Base-by-base conservation (phyloP, 371 early-diverging fungal genomes). In the Mortierella polycephala region DNA sequence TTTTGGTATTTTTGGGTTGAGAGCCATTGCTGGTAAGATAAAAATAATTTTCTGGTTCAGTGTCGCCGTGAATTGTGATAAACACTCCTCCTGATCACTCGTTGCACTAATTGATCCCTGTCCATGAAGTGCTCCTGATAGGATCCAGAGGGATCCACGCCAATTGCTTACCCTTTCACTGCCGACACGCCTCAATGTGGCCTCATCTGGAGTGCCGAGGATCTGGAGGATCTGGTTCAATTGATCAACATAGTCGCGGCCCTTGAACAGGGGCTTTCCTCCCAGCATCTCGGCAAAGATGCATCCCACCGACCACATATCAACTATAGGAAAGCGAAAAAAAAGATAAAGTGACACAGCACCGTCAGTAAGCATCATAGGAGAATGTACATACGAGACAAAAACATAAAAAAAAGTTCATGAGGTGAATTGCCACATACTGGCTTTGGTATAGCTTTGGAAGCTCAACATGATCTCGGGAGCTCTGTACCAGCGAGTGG, bases 221-320 rank as follows among this genome's bases (percentile, higher is more conserved):
- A 97, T 95, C 68, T 90, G 88, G 63, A 99, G 89, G 69, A 99
- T 99, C 84, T 98, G 95, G 82, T 99, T 98, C 70, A 99, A 83
- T 84, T 99, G 99, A 82, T 99, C 97, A 18, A 99, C 96, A 79
- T 99, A 95, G 84, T 96, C 96, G 62, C 94, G 90, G 37, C 97
- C 97, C 73, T 92, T 93, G 82, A 96, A 96, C 64, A 96, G 82
- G 30, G 94, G 92, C 81, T 92, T 92, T 45, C 96, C 92, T 50
- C 96, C 94, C 42, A 96, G 83, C 85, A 99, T 89, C 82, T 99
- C 99, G 21, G 98, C 98, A 82, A 99, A 95, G 52, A 99, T 95
- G 83, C 98, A 98, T 21, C 99, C 99, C 14, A 98, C 96, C 5
- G 97, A 95, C 99, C 99, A 99, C 85, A 99, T 94, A 74, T 99